Evolutionary conservation across 129 eudicot species (phyloP).

Genomic region (Helianthus tuberosus): DNA sequence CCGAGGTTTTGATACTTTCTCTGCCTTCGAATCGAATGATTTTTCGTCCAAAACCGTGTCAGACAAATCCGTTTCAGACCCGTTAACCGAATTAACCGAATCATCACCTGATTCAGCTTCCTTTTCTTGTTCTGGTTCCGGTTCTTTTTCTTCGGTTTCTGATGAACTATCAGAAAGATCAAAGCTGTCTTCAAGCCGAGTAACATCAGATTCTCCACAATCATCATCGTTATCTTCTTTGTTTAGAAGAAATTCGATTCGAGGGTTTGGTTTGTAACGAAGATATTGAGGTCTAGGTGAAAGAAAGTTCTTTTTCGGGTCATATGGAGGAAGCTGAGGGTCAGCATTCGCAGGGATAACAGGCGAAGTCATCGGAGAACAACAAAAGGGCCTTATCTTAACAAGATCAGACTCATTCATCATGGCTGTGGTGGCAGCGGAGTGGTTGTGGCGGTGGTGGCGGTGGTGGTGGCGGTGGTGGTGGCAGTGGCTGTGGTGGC

Average conservation of each 20-base stretch:
- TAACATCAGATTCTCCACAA: constrained; percentile 35
- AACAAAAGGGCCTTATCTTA: constrained; percentile 25
- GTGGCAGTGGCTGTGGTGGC: too few species aligned
- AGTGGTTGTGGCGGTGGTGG: too few species aligned
- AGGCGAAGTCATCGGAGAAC: constrained; percentile 43
- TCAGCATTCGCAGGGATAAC: constrained; percentile 52
- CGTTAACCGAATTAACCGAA: constrained; percentile 20
- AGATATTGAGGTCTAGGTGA: constrained; percentile 94
- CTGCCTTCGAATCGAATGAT: constrained; percentile 23
- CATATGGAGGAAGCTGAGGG: constrained; percentile 72
- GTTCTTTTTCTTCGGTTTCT: constrained; percentile 39
- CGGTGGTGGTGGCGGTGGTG: too few species aligned
- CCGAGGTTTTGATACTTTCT: constrained; percentile 33
- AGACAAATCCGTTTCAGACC: constrained; percentile 24
- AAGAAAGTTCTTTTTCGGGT: constrained; percentile 75
- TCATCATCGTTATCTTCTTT: constrained; percentile 32
- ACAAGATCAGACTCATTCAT: constrained; percentile 30
- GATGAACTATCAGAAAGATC: constrained; percentile 51
- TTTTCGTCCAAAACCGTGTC: constrained; percentile 26
- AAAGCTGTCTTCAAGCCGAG: constrained; percentile 47
- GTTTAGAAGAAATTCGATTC: constrained; percentile 44
- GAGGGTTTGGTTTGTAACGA: constrained; percentile 72
- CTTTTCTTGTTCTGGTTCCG: neutral
- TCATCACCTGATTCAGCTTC: constrained; percentile 29
- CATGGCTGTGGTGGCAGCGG: too few species aligned